Evolutionary conservation across 2,329 filamentous ascomycete species (phyloP).

Genomic region (Basipetospora chlamydospora): DNA sequence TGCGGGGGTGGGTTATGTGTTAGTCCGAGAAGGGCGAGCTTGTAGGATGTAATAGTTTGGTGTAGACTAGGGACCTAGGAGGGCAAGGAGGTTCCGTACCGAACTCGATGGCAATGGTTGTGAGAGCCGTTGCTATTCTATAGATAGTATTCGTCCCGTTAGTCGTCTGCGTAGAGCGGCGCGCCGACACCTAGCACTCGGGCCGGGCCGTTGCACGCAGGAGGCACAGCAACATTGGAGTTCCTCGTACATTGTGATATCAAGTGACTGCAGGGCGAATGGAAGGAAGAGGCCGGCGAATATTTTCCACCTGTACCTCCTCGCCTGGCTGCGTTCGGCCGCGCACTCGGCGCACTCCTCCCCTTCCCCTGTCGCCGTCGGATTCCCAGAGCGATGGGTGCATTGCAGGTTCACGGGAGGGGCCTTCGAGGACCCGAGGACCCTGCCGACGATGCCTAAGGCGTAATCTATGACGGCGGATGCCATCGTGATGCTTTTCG

Average conservation of each 20-base stretch:
- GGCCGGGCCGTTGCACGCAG: not conserved
- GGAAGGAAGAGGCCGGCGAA: slow-evolving; percentile 44
- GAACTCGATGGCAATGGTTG: slow-evolving; percentile 2
- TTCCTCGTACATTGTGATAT: slow-evolving; percentile 45
- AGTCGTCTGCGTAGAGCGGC: too few species aligned
- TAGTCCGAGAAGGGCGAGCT: not conserved
- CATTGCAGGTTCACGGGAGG: not conserved
- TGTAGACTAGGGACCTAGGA: too few species aligned
- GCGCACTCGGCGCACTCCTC: slow-evolving; percentile 17
- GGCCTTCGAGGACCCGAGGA: not conserved
- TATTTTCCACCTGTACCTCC: slow-evolving; percentile 40
- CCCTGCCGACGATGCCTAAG: not conserved
- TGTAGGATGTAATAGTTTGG: too few species aligned
- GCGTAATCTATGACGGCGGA: not conserved
- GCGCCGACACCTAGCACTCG: too few species aligned
- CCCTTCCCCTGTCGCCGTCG: too few species aligned
- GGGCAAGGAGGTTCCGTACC: not conserved
- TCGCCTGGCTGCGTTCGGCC: slow-evolving; percentile 18
- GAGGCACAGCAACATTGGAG: not conserved
- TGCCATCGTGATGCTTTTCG: not conserved
- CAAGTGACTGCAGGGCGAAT: slow-evolving; percentile 46
- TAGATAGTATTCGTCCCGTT: not conserved
- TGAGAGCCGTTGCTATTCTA: slow-evolving; percentile 3
- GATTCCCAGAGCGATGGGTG: not conserved
- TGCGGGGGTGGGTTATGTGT: not conserved